These are phyloP conservation scores for Hibiscus syriacus DNA, from an alignment of 345 rosid species.

Conservation along the genomic window DNA sequence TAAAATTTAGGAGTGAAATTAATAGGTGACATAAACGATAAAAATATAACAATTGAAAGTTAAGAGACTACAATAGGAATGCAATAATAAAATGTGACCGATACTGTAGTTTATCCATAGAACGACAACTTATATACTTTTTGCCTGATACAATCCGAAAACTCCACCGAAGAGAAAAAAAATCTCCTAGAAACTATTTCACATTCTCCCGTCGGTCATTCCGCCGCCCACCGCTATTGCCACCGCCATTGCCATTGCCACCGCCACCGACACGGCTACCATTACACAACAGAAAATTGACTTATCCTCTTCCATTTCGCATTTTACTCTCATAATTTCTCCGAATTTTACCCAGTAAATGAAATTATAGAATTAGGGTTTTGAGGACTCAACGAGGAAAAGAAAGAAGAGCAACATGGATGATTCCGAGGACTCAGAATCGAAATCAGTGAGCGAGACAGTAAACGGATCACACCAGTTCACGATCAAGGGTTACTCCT, in stretches of 20 bases:
- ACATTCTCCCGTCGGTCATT: background rate
- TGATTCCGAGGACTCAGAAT: conserved; percentile 34
- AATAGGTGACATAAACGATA: too few species aligned
- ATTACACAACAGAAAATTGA: background rate
- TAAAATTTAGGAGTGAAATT: too few species aligned
- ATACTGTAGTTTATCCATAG: too few species aligned
- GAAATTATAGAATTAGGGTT: conserved; percentile 3
- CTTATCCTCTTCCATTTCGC: background rate
- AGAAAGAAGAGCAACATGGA: conserved; percentile 28
- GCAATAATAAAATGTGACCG: too few species aligned
- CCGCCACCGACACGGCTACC: background rate
- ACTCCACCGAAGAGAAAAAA: background rate
- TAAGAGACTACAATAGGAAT: too few species aligned
- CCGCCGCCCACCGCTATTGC: background rate
- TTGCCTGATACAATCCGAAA: background rate
- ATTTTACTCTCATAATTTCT: background rate
- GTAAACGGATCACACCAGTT: conserved; percentile 81
- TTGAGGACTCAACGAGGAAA: conserved; percentile 19
- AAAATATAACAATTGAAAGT: too few species aligned
- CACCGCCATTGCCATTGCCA: background rate
- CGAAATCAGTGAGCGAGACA: conserved; percentile 63
- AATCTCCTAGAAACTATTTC: background rate
- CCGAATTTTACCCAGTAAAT: background rate
- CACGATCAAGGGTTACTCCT: conserved; percentile 68
- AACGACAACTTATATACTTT: background rate